Percentiles rank a stretch among this genome's conserved stretches.
Evolutionary conservation across 176 grass and related monocot species (phyloP).

Genomic region (Zea luxurians): DNA sequence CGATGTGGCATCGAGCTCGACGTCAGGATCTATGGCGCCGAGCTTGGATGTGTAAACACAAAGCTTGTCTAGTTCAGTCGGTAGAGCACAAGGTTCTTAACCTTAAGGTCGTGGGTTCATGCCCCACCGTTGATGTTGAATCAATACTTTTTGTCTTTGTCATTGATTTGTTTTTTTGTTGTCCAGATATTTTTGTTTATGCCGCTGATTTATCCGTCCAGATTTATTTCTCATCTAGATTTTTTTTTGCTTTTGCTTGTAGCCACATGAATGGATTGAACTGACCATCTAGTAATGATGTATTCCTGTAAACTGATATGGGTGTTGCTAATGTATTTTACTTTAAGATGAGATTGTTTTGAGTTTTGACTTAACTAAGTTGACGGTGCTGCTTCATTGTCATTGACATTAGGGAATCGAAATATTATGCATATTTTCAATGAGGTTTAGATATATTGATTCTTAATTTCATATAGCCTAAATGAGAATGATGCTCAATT

Average conservation of each 20-base stretch:
- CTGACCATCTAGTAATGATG: constrained; percentile 2
- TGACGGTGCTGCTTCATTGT: constrained; percentile 10
- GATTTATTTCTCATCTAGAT: too few species aligned
- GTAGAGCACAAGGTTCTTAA: too few species aligned
- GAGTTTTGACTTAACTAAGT: constrained; percentile 23
- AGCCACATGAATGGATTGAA: not conserved
- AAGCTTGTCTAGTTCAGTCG: too few species aligned
- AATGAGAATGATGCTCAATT: constrained; percentile 16
- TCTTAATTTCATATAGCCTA: constrained; percentile 16
- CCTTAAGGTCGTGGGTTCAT: too few species aligned
- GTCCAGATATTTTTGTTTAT: too few species aligned
- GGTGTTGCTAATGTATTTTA: constrained; percentile 20
- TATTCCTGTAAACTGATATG: not conserved
- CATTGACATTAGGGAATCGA: not conserved
- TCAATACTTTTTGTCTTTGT: too few species aligned
- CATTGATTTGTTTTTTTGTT: too few species aligned
- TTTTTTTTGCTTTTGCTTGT: constrained; percentile 22
- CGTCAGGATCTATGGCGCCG: too few species aligned
- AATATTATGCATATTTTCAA: not conserved
- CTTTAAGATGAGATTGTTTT: constrained; percentile 22
- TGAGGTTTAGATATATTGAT: constrained; percentile 9
- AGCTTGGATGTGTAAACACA: too few species aligned
- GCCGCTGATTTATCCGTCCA: too few species aligned
- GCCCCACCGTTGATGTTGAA: too few species aligned
- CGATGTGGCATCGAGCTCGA: too few species aligned